phyloP scores from a whole-genome alignment of 108 stramenopile genomes.

The Poteriospumella lacustris region DNA sequence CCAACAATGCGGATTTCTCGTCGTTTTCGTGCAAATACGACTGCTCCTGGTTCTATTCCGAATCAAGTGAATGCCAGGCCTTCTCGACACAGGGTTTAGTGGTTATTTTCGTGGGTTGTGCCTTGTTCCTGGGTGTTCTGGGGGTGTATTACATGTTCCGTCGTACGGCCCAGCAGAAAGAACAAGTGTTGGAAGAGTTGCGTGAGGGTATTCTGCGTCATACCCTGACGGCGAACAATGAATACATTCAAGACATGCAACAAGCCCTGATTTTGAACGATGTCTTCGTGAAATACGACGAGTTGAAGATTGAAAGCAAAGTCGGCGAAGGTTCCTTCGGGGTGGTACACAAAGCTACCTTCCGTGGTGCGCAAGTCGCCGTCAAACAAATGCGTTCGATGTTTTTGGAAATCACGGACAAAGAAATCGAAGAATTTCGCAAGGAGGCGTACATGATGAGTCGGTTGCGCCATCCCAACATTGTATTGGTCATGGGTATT shows the following conservation, averaged over 20 bases:
- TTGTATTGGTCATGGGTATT: constrained; percentile 41
- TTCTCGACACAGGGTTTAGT: neutral
- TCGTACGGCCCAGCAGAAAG: neutral
- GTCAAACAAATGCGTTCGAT: constrained; percentile 24
- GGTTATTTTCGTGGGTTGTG: neutral
- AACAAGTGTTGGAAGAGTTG: constrained; percentile 2
- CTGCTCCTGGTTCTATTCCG: neutral
- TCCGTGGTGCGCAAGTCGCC: constrained; percentile 26
- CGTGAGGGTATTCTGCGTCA: neutral
- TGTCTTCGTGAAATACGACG: constrained; percentile 27
- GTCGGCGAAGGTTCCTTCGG: constrained; percentile 25
- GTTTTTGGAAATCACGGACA: constrained; percentile 25
- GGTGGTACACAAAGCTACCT: constrained; percentile 22
- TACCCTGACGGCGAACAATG: neutral
- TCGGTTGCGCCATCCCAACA: constrained; percentile 40
- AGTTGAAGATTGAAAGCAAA: neutral
- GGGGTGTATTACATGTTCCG: neutral
- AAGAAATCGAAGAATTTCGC: constrained; percentile 26
- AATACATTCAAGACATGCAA: constrained; percentile 19
- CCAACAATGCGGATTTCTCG: no score
- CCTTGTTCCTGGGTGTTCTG: neutral
- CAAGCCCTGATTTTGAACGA: constrained; percentile 22
- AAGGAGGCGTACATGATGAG: constrained; percentile 26
- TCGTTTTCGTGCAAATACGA: no score
- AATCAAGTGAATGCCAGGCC: neutral